phyloP scores from a whole-genome alignment of 768 basidiomycete species.

The Lentinula raphanica region DNA sequence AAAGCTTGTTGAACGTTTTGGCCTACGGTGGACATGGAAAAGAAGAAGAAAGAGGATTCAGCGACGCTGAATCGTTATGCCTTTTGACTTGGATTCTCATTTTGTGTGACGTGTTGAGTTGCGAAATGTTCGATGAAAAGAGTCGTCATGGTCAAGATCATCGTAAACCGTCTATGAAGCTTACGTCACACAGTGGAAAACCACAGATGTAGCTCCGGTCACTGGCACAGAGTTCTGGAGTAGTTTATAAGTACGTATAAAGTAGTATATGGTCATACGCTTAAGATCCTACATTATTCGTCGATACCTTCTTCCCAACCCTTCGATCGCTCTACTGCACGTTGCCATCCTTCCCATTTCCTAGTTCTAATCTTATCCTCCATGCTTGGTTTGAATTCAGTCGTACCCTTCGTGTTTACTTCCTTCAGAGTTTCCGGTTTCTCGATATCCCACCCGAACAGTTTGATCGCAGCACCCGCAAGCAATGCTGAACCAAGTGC shows the following conservation, averaged over 20 bases:
- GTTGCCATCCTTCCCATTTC: slow-evolving; percentile 80
- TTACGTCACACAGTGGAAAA: not conserved
- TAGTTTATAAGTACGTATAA: not conserved
- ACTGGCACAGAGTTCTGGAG: too few species aligned
- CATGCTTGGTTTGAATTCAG: slow-evolving; percentile 58
- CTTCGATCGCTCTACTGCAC: slow-evolving; percentile 78
- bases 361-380: slow-evolving; percentile 49
- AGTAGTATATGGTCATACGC: not conserved
- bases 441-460: slow-evolving; percentile 90
- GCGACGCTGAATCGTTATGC: too few species aligned
- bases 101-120: too few species aligned
- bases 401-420: slow-evolving; percentile 83
- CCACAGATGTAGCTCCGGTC: too few species aligned
- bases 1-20: slow-evolving; percentile 11
- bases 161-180: too few species aligned
- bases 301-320: slow-evolving; percentile 69
- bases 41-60: too few species aligned
- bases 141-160: too few species aligned
- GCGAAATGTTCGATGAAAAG: too few species aligned
- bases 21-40: not conserved
- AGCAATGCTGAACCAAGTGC: slow-evolving; percentile 93
- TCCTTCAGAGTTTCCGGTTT: slow-evolving; percentile 77
- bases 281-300: slow-evolving; percentile 4
- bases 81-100: too few species aligned
- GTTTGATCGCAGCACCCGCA: slow-evolving; percentile 79